Conservation (phyloP, 805 yeast genomes). For the Metschnikowia peoriensis region DNA sequence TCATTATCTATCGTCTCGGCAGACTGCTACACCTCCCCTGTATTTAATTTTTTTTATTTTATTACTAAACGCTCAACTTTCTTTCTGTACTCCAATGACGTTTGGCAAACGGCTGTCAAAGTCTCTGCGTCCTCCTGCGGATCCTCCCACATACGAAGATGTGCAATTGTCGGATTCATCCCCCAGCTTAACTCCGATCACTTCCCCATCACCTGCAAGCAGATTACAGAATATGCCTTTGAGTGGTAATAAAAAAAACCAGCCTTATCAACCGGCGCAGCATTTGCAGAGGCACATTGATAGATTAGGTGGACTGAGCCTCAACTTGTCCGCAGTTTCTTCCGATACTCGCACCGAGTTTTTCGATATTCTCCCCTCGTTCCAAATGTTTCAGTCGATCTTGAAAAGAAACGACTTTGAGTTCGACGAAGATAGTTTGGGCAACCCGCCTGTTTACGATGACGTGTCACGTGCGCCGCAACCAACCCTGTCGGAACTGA, state of each 20-base stretch:
- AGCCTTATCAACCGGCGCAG: slow-evolving; percentile 34
- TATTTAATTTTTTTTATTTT: neutral
- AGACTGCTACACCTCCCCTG: neutral
- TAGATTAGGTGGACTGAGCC: slow-evolving; percentile 13
- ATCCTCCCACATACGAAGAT: slow-evolving; percentile 25
- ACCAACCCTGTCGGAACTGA: slow-evolving; percentile 6
- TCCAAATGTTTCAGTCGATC: slow-evolving; percentile 62
- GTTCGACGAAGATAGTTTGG: slow-evolving; percentile 33
- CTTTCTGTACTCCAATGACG: neutral
- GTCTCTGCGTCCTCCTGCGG: slow-evolving; percentile 10
- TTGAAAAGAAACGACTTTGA: slow-evolving; percentile 42
- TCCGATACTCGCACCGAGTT: slow-evolving; percentile 22
- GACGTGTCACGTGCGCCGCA: slow-evolving; percentile 23
- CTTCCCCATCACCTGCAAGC: slow-evolving; percentile 2
- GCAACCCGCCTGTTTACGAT: slow-evolving; percentile 38
- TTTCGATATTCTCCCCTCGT: slow-evolving; percentile 64
- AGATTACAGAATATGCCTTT: neutral
- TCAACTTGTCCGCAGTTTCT: slow-evolving; percentile 9
- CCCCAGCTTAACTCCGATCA: slow-evolving; percentile 10
- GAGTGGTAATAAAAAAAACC: slow-evolving; percentile 13
- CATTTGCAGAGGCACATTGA: slow-evolving; percentile 39
- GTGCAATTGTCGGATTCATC: slow-evolving; percentile 14
- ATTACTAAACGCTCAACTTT: neutral
- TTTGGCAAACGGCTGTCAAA: neutral
- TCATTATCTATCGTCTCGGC: neutral